Base-by-base conservation (phyloP, 345 rosid species). In the Excoecaria agallocha region DNA sequence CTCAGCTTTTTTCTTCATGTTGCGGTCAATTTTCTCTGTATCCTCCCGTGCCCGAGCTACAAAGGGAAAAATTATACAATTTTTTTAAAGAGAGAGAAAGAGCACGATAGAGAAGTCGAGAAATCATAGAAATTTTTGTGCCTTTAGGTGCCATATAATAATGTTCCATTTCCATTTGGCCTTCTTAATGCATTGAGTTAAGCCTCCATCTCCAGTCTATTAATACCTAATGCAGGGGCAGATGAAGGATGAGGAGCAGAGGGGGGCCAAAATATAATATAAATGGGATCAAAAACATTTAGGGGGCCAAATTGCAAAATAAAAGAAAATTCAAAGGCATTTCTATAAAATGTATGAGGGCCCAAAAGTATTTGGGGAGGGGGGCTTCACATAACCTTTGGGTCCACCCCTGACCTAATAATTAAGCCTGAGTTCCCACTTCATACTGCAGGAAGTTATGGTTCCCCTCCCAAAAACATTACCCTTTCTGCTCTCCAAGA, bases 31-130 rank as follows among this genome's bases (percentile, higher is more conserved):
- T 82, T 85, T 95, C 85, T 86, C 90, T n/a, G 98, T 95, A 78
- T 90, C 98, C 85, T 95, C 88, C 77, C 99, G 90, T 54, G 93
- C 98, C 71, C 98, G 88, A 85, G 98, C 99, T 94, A 78, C 81
- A 43, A 66, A 56, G 68, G 24, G 71, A 57, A 76, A 69, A 25
- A 41, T 41, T 41, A 41, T 41, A 41, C 8, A n/a, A 57, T 24
- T 30, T 30, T 30, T 30, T 30, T 17, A 41, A 63, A 35, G 50
- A 58, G 7, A 30, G 11, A 57, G 10, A 1, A 1, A 13, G 25
- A 51, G 0, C n/a, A n/a, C n/a, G n/a, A n/a, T n/a, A 43, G 6
- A 19, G 48, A 10, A 20, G 16, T 41, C 17, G 66, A 70, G 22
- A 73, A 35, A 61, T 41, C 3, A 49, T 10, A 48, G 13, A 4